Base-by-base conservation (phyloP, 495 filamentous ascomycete genomes). In the Penicillium samsonianum region DNA sequence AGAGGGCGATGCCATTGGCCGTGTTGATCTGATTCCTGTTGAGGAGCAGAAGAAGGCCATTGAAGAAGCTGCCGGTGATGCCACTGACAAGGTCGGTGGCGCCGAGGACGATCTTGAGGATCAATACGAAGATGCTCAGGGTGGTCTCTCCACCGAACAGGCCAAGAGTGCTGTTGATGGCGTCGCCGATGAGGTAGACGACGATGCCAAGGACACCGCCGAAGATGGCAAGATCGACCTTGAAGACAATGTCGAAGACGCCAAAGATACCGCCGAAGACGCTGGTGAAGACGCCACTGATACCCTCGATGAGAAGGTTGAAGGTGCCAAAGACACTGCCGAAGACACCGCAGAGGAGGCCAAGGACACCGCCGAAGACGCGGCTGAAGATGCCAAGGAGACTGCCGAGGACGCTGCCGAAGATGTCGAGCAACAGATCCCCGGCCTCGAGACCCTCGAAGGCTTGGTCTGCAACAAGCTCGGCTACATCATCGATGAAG, bases 1-100 rank as follows among this genome's bases (percentile, higher is more conserved):
- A 31, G 83, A 86, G 33, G 85, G 85, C 14, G 82, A 88, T 57
- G 75, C 85, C 17, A 80, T 87, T 50, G 84, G 82, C 35, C 76
- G 79, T 26, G 79, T 74, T 25, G 81, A 84, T 61, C 72, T 81
- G 7, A 60, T 80, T n/a, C 75, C 83, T 19, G 62, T 68, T 26
- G 69, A 68, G 22, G 72, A 71, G 40, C 70, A 62, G 48, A 60
- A 68, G 50, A 71, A 72, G 51, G 67, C 61, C 33, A 64, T 66
- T 44, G 57, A 60, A 19, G 69, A 70, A 2, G 51, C 53, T 22
- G 50, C 55, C 22, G 62, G 46, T 14, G 62, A 62, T 41, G 58
- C 44, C 19, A 31, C 56, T 25, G 57, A 55, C 0, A 50, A 65
- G 28, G 50, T 35, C 11, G 26, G 65, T 19, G 60, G 46, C 6